Base-by-base conservation (phyloP, 495 filamentous ascomycete genomes). In the Penicillium roqueforti region DNA sequence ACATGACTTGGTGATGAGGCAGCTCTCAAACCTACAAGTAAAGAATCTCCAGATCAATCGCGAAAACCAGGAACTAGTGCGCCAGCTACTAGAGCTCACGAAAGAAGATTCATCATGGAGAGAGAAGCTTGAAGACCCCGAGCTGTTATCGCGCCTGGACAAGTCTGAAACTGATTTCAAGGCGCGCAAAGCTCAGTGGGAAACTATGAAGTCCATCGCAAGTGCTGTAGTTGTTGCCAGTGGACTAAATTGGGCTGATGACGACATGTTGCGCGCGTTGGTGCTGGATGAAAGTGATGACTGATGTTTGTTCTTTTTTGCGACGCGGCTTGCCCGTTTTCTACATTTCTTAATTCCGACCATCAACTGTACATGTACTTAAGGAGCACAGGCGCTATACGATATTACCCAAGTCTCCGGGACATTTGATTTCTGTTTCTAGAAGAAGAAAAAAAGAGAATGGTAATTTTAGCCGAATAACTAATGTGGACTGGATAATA, bases 191-290 rank as follows among this genome's bases (percentile, higher is more conserved):
- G 80, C 83, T 40, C 72, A 75, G 59, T 89, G 87, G 85, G 83
- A 83, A 47, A 80, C 83, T 34, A 82, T 92, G 72, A 91, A 92
- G 69, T 85, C 79, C 36, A 79, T 88, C 23, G 77, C 85, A 11
- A 86, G 84, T 50, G 88, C 83, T 4, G 77, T 88, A 34, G 80
- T 96, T 29, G 89, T 86, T 20, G 89, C 86, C 6, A 96, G 91
- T 66, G 91, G 91, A 39, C 71, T 93, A 31, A 82, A 95, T 58
- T 96, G 91, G 91, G 83, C 80, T 19, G 75, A 82, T 42, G 83
- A 95, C 67, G 80, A 83, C 37, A 76, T 73, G 47, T 74, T 96
- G 50, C 72, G 82, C 54, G 82, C 80, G 43, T 73, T 93, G 55
- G 91, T 96, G 19, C 74, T 95, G 50, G 88, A 92, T 67, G 79